phyloP scores from a whole-genome alignment of 768 basidiomycete genomes.

The Solioccasus polychromus region DNA sequence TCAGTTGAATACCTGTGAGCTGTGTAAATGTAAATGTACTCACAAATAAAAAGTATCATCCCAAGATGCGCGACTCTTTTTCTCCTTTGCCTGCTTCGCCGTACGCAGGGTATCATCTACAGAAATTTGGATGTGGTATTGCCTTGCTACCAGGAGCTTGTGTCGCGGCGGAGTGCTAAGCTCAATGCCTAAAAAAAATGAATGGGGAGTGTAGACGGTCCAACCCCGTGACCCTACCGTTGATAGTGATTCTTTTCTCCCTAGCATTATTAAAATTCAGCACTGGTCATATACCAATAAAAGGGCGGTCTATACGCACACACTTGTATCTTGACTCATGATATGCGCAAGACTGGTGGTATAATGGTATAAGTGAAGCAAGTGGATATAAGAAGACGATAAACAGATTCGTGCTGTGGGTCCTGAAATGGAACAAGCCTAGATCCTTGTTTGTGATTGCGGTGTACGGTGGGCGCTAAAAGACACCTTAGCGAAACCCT shows the following conservation, averaged over 20 bases:
- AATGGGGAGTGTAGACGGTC: too few relatives aligned
- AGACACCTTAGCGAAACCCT: not conserved
- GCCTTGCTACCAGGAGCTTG: slow-evolving; percentile 4
- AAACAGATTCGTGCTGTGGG: not conserved
- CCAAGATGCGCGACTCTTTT: slow-evolving; percentile 5
- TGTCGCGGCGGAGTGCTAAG: slow-evolving; percentile 7
- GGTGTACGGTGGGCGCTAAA: slow-evolving; percentile 11
- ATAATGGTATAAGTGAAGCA: not conserved
- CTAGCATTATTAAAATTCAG: too few relatives aligned
- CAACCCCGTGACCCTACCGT: too few relatives aligned
- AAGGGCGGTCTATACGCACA: too few relatives aligned
- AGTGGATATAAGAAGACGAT: not conserved
- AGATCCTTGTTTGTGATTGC: slow-evolving; percentile 17
- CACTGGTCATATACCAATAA: too few relatives aligned
- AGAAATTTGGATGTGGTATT: slow-evolving; percentile 11
- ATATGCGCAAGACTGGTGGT: not conserved
- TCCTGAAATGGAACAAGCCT: slow-evolving; percentile 7
- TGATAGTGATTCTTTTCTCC: too few relatives aligned
- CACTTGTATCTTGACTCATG: not conserved
- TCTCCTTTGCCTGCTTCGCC: slow-evolving; percentile 15
- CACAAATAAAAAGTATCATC: slow-evolving; percentile 17
- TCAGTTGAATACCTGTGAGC: not conserved
- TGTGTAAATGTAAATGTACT: not conserved
- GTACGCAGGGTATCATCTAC: slow-evolving; percentile 11
- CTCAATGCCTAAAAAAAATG: too few relatives aligned